Evolutionary conservation across 306 rosid genomes (phyloP), one percentile per base, ranked within the genome.

Genomic region (Styphnolobium japonicum): DNA sequence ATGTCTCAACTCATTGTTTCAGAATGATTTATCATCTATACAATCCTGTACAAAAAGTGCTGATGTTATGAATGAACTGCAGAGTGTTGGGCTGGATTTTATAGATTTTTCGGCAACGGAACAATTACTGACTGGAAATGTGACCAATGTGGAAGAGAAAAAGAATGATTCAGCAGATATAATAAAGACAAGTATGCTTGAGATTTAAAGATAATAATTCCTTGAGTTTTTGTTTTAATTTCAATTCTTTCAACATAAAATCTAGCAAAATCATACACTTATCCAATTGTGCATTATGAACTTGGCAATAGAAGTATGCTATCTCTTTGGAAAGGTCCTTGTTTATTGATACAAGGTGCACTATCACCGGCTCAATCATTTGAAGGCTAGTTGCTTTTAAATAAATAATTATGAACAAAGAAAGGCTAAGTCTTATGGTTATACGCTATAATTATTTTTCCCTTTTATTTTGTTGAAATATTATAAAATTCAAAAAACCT

Each of bases 181-280:
- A 40, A 22, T 3, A 18, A 70, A 70, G 16, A 76, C 79, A 40
- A 74, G 87, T 83, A 57, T 39, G 56, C 72, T 75, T 71, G 40
- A 9, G 7, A 72, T 62, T 58, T 51, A 23, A 66, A 19, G 10
- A 60, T 58, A 52, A 33, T 10, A 68, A 7, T 61, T 61, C 56
- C 27, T 53, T 56, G 14, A 43, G 25, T 69, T 58, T 73, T 61
- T 5, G 12, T 48, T 40, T 56, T 10, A 15, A 62, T 36, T 37
- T 62, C 12, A 27, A 19, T 39, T 39, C 21, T 76, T 67, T 48
- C 2, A 16, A 10, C 36, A 36, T n/a, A 2, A 6, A 16, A 52
- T 40, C 29, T 34, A 58, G 15, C 16, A 31, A 74, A 49, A 51
- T 15, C 18, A 51, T 45, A 34, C 0, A 5, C 23, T 14, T 42